Percentiles rank a stretch among this genome's conserved stretches.
Evolutionary conservation across 352 stramenopile species (phyloP).

Genomic region (Achlya hypogyna): DNA sequence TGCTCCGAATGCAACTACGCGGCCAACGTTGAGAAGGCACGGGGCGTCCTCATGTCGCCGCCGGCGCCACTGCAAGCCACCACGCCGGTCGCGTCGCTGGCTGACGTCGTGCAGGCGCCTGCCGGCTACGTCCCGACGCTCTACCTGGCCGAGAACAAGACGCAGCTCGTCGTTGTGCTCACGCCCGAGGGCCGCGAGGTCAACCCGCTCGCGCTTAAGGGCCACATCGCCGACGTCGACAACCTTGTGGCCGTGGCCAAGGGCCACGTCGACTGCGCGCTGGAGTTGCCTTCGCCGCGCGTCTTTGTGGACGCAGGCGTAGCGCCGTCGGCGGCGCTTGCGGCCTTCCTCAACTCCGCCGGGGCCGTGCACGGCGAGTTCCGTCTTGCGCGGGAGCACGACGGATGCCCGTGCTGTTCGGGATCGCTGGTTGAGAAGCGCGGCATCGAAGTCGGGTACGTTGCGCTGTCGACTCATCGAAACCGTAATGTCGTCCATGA

Average conservation of each 20-base stretch:
- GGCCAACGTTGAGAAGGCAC: conserved; percentile 82
- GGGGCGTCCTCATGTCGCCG: conserved; percentile 23
- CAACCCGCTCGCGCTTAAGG: conserved; percentile 63
- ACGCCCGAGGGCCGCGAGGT: conserved; percentile 46
- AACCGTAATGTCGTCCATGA: neutral
- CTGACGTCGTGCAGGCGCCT: conserved; percentile 12
- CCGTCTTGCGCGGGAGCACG: conserved; percentile 48
- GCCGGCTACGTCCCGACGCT: conserved; percentile 19
- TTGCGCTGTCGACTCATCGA: neutral
- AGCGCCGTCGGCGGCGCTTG: neutral
- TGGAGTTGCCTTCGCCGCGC: conserved; percentile 20
- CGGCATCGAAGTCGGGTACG: conserved; percentile 75
- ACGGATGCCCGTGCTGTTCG: conserved; percentile 46
- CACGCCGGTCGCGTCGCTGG: neutral
- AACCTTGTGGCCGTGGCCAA: conserved; percentile 26
- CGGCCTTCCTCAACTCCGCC: conserved; percentile 16
- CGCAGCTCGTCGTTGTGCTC: conserved; percentile 41
- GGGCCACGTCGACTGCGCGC: neutral
- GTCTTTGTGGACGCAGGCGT: conserved; percentile 47
- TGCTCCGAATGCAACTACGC: conserved; percentile 66
- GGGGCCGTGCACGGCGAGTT: conserved; percentile 41
- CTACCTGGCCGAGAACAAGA: conserved; percentile 9
- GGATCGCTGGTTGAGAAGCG: conserved; percentile 53
- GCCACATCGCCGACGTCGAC: conserved; percentile 53
- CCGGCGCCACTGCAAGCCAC: too few species aligned